Base-by-base conservation (phyloP, 345 rosid species). In the Eucalyptus sideroxylon region DNA sequence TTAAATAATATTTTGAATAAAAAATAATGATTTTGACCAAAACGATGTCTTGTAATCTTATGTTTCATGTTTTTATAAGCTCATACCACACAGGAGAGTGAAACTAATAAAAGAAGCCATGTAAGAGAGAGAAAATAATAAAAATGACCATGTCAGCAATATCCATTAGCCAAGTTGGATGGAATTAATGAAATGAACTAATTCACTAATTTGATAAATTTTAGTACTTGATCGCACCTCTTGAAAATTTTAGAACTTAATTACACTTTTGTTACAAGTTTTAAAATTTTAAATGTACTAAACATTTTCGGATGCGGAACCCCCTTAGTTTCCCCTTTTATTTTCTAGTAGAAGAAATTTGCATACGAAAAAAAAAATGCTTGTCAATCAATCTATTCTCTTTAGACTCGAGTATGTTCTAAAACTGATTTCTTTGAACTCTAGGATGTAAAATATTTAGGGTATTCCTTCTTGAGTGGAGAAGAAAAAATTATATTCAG, bases 181-280 rank as follows among this genome's bases (percentile, higher is more conserved):
- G 5, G 5, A 65, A 8, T 30, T 30, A 4, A 30, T 30, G 5
- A 16, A 62, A 65, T 4, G 9, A 30, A 15, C 5, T 14, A 16
- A n/a, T n/a, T 27, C 72, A 65, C 11, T n/a, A 65, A 13, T 65
- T 65, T 65, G 5, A 65, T 65, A n/a, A 65, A 2, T 65, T 65
- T 65, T 15, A n/a, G 3, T 65, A n/a, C 6, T 65, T n/a, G 19
- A 65, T n/a, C 0, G 9, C 16, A 30, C 10, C 3, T 65, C 31
- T 65, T 65, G 17, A 65, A 30, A 30, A 0, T 65, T n/a, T 65
- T 65, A 1, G 0, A 15, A 30, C 3, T 14, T 8, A 14, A 15
- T 65, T 0, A 14, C 5, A n/a, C 5, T 15, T 65, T 65, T 2
- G 3, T n/a, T 65, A n/a, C 3, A 31, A 67, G 3, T 31, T 15